Percentiles rank a stretch among this genome's conserved stretches.
Conservation (phyloP, 2,329 filamentous ascomycete species). For the Pyricularia pennisetigena region DNA sequence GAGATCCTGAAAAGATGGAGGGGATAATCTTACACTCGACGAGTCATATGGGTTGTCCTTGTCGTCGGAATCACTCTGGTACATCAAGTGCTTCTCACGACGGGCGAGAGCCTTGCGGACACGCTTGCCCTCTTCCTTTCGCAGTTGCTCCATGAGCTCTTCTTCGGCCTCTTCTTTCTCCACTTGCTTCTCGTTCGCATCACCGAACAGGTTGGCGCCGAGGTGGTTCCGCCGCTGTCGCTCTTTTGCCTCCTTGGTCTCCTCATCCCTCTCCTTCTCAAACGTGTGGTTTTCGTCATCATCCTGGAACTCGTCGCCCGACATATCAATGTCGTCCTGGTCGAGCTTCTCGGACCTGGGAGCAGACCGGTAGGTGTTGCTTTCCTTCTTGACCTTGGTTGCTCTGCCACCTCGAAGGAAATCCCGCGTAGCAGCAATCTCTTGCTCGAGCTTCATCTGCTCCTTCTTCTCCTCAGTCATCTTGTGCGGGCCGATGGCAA, state of each 20-base stretch:
- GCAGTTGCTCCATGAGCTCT: constrained; percentile 55
- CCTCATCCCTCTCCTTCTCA: constrained; percentile 74
- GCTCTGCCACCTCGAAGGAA: constrained; percentile 34
- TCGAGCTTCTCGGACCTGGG: constrained; percentile 57
- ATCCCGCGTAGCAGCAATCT: constrained; percentile 49
- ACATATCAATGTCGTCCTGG: constrained; percentile 59
- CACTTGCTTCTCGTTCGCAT: constrained; percentile 59
- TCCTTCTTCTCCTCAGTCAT: constrained; percentile 52
- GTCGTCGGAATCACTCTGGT: constrained; percentile 53
- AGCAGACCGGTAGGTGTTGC: constrained; percentile 49
- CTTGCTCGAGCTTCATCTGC: constrained; percentile 48
- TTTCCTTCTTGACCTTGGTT: constrained; percentile 59
- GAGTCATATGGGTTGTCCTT: constrained; percentile 25
- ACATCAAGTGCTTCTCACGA: constrained; percentile 78
- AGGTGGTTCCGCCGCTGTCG: constrained; percentile 72
- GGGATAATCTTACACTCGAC: constrained; percentile 19
- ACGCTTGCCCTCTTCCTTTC: constrained; percentile 64
- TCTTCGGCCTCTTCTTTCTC: constrained; percentile 65
- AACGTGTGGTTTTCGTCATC: constrained; percentile 73
- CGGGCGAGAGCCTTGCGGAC: constrained; percentile 71
- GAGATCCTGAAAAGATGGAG: background rate
- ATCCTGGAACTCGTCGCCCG: constrained; percentile 71
- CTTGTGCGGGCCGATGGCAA: constrained; percentile 50
- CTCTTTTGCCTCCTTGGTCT: constrained; percentile 60
- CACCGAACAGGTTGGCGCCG: constrained; percentile 74